Percentiles rank a stretch among this genome's conserved stretches.
phyloP scores from a whole-genome alignment of 164 flowering plant species.

The Tinospora cordifolia region DNA sequence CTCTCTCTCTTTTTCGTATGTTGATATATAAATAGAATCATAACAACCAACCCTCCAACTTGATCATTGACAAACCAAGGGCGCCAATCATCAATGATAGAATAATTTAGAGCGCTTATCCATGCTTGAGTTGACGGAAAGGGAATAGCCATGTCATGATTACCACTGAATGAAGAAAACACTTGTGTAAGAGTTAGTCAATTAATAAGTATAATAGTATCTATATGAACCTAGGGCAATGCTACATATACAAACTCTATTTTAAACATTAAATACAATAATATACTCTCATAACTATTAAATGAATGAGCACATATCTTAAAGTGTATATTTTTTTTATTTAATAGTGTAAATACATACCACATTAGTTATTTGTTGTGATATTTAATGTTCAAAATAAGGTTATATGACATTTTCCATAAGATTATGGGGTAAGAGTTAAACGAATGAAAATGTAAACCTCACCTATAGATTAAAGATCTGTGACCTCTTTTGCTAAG shows the following conservation, averaged over 20 bases:
- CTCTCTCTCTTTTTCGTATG: no score
- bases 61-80: slow-evolving; percentile 40
- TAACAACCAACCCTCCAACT: slow-evolving; percentile 40
- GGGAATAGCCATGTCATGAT: slow-evolving; percentile 41
- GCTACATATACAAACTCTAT: neutral
- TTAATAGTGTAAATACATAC: no score
- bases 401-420: no score
- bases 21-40: neutral
- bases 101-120: slow-evolving; percentile 43
- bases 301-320: no score
- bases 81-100: slow-evolving; percentile 50
- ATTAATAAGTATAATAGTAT: neutral
- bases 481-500: slow-evolving; percentile 18
- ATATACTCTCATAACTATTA: no score
- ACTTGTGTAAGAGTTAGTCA: neutral
- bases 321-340: no score
- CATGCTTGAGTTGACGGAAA: slow-evolving; percentile 40
- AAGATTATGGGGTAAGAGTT: slow-evolving; percentile 24
- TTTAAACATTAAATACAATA: neutral
- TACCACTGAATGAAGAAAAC: slow-evolving; percentile 32
- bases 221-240: no score
- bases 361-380: no score
- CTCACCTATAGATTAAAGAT: slow-evolving; percentile 18
- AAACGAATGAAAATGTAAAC: slow-evolving; percentile 24
- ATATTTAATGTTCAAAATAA: no score